Evolutionary conservation across 129 eudicot genomes (phyloP).

Genomic region (Rutidosis leptorrhynchoides): DNA sequence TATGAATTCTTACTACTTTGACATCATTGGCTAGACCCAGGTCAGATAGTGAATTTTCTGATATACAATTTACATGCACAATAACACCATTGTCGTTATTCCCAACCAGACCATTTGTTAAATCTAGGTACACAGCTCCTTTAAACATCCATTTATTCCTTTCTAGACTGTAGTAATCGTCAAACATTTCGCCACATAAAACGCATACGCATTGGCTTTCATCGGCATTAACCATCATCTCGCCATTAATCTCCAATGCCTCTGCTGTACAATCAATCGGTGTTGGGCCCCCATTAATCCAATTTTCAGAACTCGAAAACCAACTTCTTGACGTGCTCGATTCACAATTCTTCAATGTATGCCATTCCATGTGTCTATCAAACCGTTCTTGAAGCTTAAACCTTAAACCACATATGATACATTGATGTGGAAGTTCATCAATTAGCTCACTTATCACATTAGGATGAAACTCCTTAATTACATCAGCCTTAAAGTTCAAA

Average conservation of each 20-base stretch:
- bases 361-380: constrained; percentile 88
- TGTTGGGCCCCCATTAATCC: constrained; percentile 47
- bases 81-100: constrained; percentile 36
- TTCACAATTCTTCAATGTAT: constrained; percentile 36
- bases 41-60: constrained; percentile 47
- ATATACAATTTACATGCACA: constrained; percentile 62
- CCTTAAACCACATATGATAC: constrained; percentile 65
- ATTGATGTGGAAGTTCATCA: constrained; percentile 66
- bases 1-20: constrained; percentile 45
- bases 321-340: constrained; percentile 52
- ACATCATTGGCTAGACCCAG: constrained; percentile 50
- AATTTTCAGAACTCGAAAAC: constrained; percentile 48
- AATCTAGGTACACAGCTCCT: constrained; percentile 57
- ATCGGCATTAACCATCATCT: constrained; percentile 78
- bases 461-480: constrained; percentile 61
- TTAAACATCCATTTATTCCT: constrained; percentile 79
- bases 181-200: constrained; percentile 85
- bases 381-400: constrained; percentile 56
- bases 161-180: constrained; percentile 61
- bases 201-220: constrained; percentile 76
- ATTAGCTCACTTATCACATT: constrained; percentile 55
- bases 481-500: constrained; percentile 63
- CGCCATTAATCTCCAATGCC: constrained; percentile 36
- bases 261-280: constrained; percentile 10
- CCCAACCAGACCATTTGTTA: constrained; percentile 29